These are phyloP conservation scores for Annulohypoxylon moriforme DNA, from an alignment of 495 filamentous ascomycete species.

Conservation along the genomic window DNA sequence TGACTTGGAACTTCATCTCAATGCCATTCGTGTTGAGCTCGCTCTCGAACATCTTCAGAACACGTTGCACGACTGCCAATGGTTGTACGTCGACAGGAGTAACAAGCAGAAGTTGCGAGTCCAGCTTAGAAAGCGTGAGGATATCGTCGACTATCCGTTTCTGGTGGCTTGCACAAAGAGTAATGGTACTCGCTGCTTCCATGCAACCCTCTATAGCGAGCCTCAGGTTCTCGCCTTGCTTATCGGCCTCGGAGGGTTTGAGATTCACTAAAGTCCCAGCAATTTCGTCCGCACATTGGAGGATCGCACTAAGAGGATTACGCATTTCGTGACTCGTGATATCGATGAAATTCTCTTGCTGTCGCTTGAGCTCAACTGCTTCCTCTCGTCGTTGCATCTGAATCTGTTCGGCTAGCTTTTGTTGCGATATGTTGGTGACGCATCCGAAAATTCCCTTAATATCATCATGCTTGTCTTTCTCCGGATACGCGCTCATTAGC, in stretches of 20 bases:
- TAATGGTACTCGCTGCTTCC: slow-evolving; percentile 85
- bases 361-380: slow-evolving; percentile 72
- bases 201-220: slow-evolving; percentile 66
- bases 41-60: slow-evolving; percentile 85
- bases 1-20: slow-evolving; percentile 72
- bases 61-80: slow-evolving; percentile 70
- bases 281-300: slow-evolving; percentile 86
- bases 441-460: slow-evolving; percentile 78
- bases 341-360: slow-evolving; percentile 88
- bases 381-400: slow-evolving; percentile 70
- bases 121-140: slow-evolving; percentile 85
- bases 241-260: slow-evolving; percentile 32
- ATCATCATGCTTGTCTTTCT: slow-evolving; percentile 64
- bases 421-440: slow-evolving; percentile 67
- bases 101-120: slow-evolving; percentile 80
- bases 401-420: slow-evolving; percentile 71
- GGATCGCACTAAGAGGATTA: slow-evolving; percentile 82
- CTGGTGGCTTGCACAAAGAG: slow-evolving; percentile 84
- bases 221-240: slow-evolving; percentile 39
- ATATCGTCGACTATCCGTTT: slow-evolving; percentile 84
- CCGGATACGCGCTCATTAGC: slow-evolving; percentile 75
- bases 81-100: slow-evolving; percentile 80
- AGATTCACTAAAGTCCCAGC: slow-evolving; percentile 62
- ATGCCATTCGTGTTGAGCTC: slow-evolving; percentile 80
- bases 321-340: slow-evolving; percentile 90